Evolutionary conservation across 768 basidiomycete genomes (phyloP), one percentile per base, ranked within the genome.

Genomic region (Suillus alpinus): DNA sequence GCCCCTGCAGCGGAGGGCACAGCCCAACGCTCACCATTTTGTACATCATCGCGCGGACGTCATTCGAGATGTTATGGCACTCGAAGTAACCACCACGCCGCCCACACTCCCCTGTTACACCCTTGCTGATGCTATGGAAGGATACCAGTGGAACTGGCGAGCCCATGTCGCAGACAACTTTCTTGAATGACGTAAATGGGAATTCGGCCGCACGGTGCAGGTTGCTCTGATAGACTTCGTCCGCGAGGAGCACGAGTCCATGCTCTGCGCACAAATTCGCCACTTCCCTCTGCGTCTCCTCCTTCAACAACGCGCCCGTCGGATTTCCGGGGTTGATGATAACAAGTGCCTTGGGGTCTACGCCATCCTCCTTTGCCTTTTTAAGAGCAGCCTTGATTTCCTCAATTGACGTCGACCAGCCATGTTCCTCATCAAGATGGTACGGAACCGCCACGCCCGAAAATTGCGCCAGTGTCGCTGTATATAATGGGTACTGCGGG

Each of bases 251-350:
- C 23, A 96, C 89, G 60, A 99, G 86, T 7, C 80, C 79, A 76
- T 98, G 80, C 65, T 90, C 81, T 71, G 95, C 91, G 76, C 94
- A 96, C 10, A 98, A 75, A 31, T 85, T 76, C n/a, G 97, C 86
- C 60, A 99, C 83, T 53, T 83, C 77, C 59, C 81, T 77, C 81
- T 94, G 91, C 23, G 90, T 91, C 32, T 74, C 65, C 60, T 84
- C 80, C 64, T 87, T 83, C 12, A 99, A 83, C 56, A 96, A 81
- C 4, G 89, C 85, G 44, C 96, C 97, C 0, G 97, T 98, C 23
- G 97, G 96, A 77, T 98, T 99, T 26, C 96, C 96, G 0, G 96
- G 96, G 79, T 99, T 99, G 81, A 99, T 98, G 68, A 99, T 85
- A 63, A 98, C 96, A 60, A 99, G 84, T 6, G 90, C 94, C 67